Percentiles rank a stretch among this genome's conserved stretches.
These are phyloP conservation scores for Lachnellula hyalina DNA, from an alignment of 2,329 filamentous ascomycete genomes.

Conservation along the genomic window DNA sequence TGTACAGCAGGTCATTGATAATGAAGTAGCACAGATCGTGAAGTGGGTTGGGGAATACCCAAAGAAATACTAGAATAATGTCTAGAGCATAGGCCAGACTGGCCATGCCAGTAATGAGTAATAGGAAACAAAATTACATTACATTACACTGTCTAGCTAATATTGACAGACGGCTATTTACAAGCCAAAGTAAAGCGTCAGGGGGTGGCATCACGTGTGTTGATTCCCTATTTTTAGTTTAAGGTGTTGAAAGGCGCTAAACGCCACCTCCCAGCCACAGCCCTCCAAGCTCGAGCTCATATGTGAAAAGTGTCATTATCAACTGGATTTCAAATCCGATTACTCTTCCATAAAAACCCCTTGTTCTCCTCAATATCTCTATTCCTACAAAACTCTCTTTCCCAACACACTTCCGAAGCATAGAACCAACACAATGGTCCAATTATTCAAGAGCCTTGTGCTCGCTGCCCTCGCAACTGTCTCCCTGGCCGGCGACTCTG, in stretches of 20 bases:
- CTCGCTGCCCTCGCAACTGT: conserved; percentile 43
- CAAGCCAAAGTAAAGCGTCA: no score
- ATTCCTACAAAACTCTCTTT: background rate
- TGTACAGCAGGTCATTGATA: conserved; percentile 44
- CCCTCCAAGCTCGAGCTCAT: background rate
- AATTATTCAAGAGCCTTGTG: conserved; percentile 53
- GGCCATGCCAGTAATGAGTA: background rate
- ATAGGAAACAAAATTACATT: background rate
- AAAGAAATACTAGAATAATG: conserved; percentile 1
- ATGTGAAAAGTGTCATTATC: conserved; percentile 14
- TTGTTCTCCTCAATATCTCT: background rate
- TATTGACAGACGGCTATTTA: no score
- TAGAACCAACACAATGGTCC: conserved; percentile 27
- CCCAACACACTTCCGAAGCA: background rate
- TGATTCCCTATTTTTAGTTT: background rate
- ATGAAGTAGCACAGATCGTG: conserved; percentile 44
- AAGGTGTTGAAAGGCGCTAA: background rate
- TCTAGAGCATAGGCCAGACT: background rate
- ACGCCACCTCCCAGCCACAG: background rate
- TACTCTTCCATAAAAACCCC: background rate
- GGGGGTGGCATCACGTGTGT: background rate
- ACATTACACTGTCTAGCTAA: no score
- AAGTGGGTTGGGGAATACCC: conserved; percentile 48
- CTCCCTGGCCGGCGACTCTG: conserved; percentile 59
- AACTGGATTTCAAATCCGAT: conserved; percentile 16